Evolutionary conservation across 2,329 filamentous ascomycete genomes (phyloP).

Genomic region (Aureobasidium pullulans): DNA sequence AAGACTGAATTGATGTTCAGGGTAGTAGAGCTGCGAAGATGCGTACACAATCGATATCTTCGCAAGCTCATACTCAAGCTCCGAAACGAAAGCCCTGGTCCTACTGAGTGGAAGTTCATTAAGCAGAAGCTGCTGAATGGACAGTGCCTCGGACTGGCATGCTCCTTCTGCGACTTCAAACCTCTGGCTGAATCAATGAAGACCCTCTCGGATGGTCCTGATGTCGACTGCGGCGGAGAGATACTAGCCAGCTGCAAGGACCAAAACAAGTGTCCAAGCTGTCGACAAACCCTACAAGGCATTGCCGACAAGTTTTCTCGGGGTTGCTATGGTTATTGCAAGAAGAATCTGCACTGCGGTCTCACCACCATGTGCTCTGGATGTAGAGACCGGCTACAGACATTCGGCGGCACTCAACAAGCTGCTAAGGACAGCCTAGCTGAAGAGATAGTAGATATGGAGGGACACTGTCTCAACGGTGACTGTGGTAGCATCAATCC

Average conservation of each 20-base stretch:
- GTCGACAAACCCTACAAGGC: too few species aligned
- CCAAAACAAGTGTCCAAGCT: too few species aligned
- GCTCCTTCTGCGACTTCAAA: neutral
- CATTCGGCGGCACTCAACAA: too few species aligned
- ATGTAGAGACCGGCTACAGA: too few species aligned
- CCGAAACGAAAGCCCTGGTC: neutral
- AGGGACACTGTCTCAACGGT: neutral
- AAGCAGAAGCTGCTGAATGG: neutral
- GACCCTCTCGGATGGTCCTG: too few species aligned
- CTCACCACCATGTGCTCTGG: too few species aligned
- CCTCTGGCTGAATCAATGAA: too few species aligned
- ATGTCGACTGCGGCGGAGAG: too few species aligned
- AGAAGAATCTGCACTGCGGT: too few species aligned
- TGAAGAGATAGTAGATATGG: neutral
- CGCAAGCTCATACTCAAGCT: neutral
- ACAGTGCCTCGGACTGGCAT: neutral
- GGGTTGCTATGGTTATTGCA: too few species aligned
- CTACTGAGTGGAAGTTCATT: neutral
- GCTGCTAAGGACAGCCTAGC: neutral
- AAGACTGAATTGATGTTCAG: neutral
- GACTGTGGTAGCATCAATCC: neutral
- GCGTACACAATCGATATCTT: neutral
- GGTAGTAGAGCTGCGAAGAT: neutral
- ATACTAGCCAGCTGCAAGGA: too few species aligned
- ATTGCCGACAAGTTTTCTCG: too few species aligned